These are phyloP conservation scores for Podospora didyma DNA, from an alignment of 495 filamentous ascomycete species.

Conservation along the genomic window DNA sequence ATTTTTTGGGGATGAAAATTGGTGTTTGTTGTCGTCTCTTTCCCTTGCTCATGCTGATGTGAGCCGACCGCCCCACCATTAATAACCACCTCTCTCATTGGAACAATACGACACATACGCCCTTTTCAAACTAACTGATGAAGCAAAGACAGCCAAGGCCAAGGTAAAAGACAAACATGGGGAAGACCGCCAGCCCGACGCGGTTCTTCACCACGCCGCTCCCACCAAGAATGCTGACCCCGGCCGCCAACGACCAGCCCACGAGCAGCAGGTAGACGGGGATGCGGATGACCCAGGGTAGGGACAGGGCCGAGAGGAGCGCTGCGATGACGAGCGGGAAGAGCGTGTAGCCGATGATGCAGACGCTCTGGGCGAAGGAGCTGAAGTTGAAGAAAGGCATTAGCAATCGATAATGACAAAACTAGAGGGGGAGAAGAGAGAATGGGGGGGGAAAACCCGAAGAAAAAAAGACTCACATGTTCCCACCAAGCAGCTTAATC, in stretches of 20 bases:
- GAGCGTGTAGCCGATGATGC: constrained; percentile 97
- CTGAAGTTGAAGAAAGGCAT: too few species aligned
- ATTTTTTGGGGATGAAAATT: too few species aligned
- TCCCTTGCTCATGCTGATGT: too few species aligned
- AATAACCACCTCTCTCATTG: too few species aligned
- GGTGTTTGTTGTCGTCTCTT: too few species aligned
- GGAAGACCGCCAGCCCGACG: constrained; percentile 92
- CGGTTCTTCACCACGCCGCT: constrained; percentile 93
- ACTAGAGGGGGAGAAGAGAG: constrained; percentile 2
- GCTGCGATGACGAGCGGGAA: constrained; percentile 97
- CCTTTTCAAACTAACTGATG: constrained; percentile 90
- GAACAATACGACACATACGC: too few species aligned
- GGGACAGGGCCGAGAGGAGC: constrained; percentile 73
- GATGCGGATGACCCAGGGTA: constrained; percentile 74
- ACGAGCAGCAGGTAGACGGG: constrained; percentile 87
- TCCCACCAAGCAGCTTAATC: constrained; percentile 94
- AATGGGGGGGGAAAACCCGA: background rate
- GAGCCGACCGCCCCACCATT: too few species aligned
- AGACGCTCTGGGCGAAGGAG: constrained; percentile 94
- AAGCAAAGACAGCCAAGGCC: constrained; percentile 92
- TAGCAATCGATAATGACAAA: constrained; percentile 1
- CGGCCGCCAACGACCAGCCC: constrained; percentile 88
- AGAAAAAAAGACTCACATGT: constrained; percentile 98
- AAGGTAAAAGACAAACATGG: constrained; percentile 93
- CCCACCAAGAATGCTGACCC: constrained; percentile 91